phyloP scores from a whole-genome alignment of 108 stramenopile genomes.

The Fragilaria crotonensis region DNA sequence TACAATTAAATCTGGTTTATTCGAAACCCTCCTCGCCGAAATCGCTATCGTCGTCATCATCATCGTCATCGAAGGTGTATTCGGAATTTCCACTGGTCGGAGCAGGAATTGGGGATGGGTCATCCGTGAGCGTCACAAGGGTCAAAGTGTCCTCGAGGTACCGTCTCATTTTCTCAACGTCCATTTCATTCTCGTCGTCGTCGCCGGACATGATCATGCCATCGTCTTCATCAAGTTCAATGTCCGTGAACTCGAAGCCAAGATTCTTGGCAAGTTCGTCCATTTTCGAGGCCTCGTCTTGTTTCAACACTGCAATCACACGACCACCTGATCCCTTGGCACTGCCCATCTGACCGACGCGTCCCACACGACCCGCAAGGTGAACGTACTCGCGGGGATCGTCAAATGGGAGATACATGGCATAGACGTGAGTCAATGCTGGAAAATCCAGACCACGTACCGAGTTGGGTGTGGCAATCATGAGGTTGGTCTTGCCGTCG shows the following conservation, averaged over 20 bases:
- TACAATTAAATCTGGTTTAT: too few species aligned
- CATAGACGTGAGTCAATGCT: conserved; percentile 75
- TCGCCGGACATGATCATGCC: conserved; percentile 18
- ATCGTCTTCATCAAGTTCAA: conserved; percentile 16
- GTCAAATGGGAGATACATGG: conserved; percentile 67
- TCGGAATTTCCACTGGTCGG: background rate
- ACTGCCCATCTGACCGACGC: conserved; percentile 73
- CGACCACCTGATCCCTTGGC: conserved; percentile 53
- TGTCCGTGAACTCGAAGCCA: conserved; percentile 63
- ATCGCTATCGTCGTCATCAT: background rate
- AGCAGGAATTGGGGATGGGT: background rate
- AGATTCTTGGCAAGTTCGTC: conserved; percentile 54
- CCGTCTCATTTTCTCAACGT: conserved; percentile 63
- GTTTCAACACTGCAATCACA: conserved; percentile 61
- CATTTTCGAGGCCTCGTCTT: conserved; percentile 57
- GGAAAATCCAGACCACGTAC: conserved; percentile 82
- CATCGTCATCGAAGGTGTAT: background rate
- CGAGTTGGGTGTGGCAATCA: conserved; percentile 76
- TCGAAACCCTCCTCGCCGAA: background rate
- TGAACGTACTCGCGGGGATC: conserved; percentile 84
- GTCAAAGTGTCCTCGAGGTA: conserved; percentile 65
- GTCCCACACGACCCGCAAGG: conserved; percentile 80
- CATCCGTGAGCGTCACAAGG: conserved; percentile 19
- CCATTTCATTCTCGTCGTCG: conserved; percentile 19
- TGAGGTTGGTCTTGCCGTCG: conserved; percentile 51